These are phyloP conservation scores for Tetrahymena elliotti DNA, from an alignment of 73 alveolate species.

Conservation along the genomic window DNA sequence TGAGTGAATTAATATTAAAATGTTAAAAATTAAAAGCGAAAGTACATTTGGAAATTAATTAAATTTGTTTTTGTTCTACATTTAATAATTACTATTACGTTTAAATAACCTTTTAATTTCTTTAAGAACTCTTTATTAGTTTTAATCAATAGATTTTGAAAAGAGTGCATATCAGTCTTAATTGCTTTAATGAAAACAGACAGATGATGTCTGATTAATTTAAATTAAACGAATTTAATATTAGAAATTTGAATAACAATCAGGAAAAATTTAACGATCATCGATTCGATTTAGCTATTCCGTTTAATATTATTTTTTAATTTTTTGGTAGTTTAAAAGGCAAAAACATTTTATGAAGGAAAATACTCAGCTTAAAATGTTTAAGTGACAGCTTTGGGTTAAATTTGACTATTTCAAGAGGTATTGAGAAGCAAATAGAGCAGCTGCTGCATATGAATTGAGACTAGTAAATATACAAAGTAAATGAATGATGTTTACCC, in stretches of 20 bases:
- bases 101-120: background rate
- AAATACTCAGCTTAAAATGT: background rate
- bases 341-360: no score
- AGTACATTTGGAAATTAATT: background rate
- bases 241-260: background rate
- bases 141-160: background rate
- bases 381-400: no score
- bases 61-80: background rate
- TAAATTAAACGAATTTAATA: no score
- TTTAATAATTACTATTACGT: background rate
- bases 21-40: no score
- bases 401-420: background rate
- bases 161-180: background rate
- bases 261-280: background rate
- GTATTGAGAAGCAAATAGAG: background rate
- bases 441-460: background rate
- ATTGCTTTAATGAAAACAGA: background rate
- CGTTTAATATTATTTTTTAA: no score
- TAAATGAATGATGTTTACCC: background rate
- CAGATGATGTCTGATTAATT: background rate
- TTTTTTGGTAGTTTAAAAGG: background rate
- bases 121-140: background rate
- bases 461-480: background rate
- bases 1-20: no score
- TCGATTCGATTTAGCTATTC: background rate